These are phyloP conservation scores for Kodamaea sp. DNA, from an alignment of 1,139 yeast genomes.

Conservation along the genomic window DNA sequence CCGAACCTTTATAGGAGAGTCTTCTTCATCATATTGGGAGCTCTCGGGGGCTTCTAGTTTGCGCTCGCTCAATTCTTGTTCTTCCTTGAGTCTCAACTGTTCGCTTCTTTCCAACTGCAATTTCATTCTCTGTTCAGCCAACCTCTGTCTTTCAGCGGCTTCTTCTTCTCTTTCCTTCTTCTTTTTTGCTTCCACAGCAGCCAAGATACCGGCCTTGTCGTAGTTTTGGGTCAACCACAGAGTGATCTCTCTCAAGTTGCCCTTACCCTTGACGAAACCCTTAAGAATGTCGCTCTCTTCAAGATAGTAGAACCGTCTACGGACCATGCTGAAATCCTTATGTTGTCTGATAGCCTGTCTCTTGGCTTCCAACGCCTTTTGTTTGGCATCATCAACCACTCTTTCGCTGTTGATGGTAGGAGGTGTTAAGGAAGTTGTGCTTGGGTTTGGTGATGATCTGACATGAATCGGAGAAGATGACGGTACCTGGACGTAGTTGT, in stretches of 20 bases:
- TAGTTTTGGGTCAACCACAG: conserved; percentile 46
- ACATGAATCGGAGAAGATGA: conserved; percentile 18
- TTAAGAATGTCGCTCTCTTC: conserved; percentile 55
- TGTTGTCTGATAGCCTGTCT: conserved; percentile 44
- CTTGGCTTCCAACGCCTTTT: conserved; percentile 34
- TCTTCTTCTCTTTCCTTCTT: conserved; percentile 10
- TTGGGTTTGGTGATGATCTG: conserved; percentile 15
- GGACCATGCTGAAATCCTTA: conserved; percentile 50
- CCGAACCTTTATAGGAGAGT: conserved; percentile 36
- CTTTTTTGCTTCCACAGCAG: conserved; percentile 23
- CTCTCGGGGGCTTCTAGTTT: not conserved
- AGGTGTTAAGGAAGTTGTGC: conserved; percentile 4
- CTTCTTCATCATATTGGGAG: conserved; percentile 23
- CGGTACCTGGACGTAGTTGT: conserved; percentile 17
- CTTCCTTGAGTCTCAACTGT: conserved; percentile 13
- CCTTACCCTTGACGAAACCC: conserved; percentile 61
- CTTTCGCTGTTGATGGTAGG: conserved; percentile 6
- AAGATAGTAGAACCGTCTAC: conserved; percentile 47
- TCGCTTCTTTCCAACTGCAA: conserved; percentile 17
- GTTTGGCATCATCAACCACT: conserved; percentile 23
- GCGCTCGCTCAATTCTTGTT: conserved; percentile 2
- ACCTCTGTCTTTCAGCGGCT: conserved; percentile 13
- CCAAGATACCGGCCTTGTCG: conserved; percentile 31
- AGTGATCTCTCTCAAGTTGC: conserved; percentile 56
- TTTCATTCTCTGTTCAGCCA: conserved; percentile 18